These are phyloP conservation scores for Bacidia gigantensis DNA, from an alignment of 495 filamentous ascomycete genomes.

Conservation along the genomic window DNA sequence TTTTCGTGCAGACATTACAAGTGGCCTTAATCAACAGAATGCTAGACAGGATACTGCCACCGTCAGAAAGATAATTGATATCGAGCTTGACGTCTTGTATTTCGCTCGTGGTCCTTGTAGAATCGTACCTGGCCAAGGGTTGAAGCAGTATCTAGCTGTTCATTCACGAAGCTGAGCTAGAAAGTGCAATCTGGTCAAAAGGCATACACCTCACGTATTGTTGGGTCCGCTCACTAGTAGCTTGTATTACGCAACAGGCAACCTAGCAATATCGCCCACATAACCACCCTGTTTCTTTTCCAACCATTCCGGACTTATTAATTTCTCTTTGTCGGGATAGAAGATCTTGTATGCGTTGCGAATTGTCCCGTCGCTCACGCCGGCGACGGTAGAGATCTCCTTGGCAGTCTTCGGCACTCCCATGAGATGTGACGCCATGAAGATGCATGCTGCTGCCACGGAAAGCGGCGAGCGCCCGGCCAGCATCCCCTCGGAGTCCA, in stretches of 20 bases:
- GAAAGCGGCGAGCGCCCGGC: slow-evolving; percentile 91
- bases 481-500: slow-evolving; percentile 57
- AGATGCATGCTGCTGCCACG: slow-evolving; percentile 88
- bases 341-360: slow-evolving; percentile 86
- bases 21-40: too few relatives aligned
- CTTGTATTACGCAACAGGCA: slow-evolving; percentile 38
- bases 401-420: slow-evolving; percentile 64
- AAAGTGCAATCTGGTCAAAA: too few relatives aligned
- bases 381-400: slow-evolving; percentile 66
- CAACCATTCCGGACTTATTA: slow-evolving; percentile 66
- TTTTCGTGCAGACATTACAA: too few relatives aligned
- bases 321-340: slow-evolving; percentile 52
- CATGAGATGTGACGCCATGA: slow-evolving; percentile 78
- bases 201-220: background rate
- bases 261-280: slow-evolving; percentile 38
- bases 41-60: too few relatives aligned
- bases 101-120: too few relatives aligned
- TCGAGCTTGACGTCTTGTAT: too few relatives aligned
- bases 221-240: background rate
- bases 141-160: too few relatives aligned
- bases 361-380: slow-evolving; percentile 92
- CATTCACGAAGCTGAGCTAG: too few relatives aligned
- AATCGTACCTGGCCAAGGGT: too few relatives aligned
- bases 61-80: too few relatives aligned
- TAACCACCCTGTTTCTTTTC: slow-evolving; percentile 44